Conservation (phyloP, 179 eudicot genomes). For the Spinacia oleracea region DNA sequence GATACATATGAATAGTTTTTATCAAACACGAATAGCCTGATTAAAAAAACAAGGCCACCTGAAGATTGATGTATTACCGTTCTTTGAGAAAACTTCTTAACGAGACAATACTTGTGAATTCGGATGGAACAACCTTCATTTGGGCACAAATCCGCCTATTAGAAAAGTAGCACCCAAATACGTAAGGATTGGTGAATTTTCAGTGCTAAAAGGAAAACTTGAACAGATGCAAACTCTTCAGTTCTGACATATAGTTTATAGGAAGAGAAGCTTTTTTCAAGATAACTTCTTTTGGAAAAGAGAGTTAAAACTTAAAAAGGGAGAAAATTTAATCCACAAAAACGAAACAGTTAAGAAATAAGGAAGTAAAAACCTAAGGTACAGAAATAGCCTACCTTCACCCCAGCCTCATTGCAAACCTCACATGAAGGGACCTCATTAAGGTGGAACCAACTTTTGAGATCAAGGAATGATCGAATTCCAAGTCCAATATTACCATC, state of each 20-base stretch:
- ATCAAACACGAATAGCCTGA: background rate
- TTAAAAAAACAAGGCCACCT: background rate
- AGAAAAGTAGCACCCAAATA: constrained; percentile 12
- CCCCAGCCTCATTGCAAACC: constrained; percentile 89
- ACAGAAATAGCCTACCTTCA: constrained; percentile 54
- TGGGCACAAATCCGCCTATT: constrained; percentile 70
- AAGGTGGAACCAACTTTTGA: constrained; percentile 85
- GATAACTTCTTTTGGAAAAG: no score
- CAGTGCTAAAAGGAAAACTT: background rate
- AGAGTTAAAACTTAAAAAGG: background rate
- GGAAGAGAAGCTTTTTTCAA: no score
- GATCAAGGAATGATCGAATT: constrained; percentile 88
- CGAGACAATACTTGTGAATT: constrained; percentile 69
- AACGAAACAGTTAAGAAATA: no score
- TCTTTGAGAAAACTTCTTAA: constrained; percentile 66
- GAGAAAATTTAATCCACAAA: background rate
- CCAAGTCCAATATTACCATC: constrained; percentile 84
- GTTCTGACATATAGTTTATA: background rate
- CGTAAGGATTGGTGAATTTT: background rate
- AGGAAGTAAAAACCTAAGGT: background rate
- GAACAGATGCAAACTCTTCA: background rate
- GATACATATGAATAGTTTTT: background rate
- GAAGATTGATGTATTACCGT: constrained; percentile 42
- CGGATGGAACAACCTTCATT: constrained; percentile 70
- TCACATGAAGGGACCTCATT: constrained; percentile 82